Evolutionary conservation across 2,329 filamentous ascomycete species (phyloP).

Genomic region (Chalaropsis ovoidea): DNA sequence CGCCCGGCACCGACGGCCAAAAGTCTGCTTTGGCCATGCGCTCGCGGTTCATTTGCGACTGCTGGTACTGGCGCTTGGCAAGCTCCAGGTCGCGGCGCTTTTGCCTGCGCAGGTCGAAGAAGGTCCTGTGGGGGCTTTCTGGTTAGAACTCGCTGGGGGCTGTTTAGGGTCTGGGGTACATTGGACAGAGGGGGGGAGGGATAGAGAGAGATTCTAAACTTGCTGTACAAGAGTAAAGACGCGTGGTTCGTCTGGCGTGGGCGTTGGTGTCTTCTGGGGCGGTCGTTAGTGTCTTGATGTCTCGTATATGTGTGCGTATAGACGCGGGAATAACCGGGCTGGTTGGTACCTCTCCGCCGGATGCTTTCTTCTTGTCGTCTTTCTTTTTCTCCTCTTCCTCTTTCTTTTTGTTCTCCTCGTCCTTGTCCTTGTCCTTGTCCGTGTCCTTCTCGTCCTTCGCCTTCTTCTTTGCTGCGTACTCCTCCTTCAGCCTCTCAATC

Average conservation of each 20-base stretch:
- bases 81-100: constrained; percentile 46
- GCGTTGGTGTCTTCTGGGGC: constrained; percentile 8
- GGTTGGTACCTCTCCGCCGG: not conserved
- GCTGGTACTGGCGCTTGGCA: constrained; percentile 47
- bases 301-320: not conserved
- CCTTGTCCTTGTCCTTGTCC: constrained; percentile 41
- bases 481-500: constrained; percentile 56
- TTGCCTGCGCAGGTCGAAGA: constrained; percentile 76
- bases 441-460: constrained; percentile 60
- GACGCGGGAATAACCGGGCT: not conserved
- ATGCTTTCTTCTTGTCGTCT: constrained; percentile 23
- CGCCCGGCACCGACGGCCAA: constrained; percentile 75
- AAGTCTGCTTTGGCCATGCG: constrained; percentile 64
- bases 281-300: not conserved
- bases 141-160: not conserved
- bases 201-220: not conserved
- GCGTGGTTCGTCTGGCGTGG: constrained; percentile 47
- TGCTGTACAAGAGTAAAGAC: constrained; percentile 79
- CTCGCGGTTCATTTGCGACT: constrained; percentile 68
- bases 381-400: constrained; percentile 30
- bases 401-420: constrained; percentile 34
- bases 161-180: too few species aligned
- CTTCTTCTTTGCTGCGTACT: constrained; percentile 64
- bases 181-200: not conserved
- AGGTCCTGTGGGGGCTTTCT: constrained; percentile 45